phyloP scores from a whole-genome alignment of 208 protist species.

The Trypanosoma congolense region DNA sequence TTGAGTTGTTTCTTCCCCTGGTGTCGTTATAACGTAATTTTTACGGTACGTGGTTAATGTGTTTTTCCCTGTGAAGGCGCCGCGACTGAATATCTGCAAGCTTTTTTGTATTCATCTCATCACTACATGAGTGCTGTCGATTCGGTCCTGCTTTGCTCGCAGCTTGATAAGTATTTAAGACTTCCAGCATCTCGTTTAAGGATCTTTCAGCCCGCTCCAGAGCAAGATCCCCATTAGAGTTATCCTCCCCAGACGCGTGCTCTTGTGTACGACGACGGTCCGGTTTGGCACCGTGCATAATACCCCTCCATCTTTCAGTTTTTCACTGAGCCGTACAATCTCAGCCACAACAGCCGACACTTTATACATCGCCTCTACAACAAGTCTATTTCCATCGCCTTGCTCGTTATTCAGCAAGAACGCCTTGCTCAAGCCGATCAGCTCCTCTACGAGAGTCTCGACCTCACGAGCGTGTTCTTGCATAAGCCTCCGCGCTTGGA shows the following conservation, averaged over 20 bases:
- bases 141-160: not conserved
- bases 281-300: not conserved
- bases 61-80: not conserved
- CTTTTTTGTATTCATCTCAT: not conserved
- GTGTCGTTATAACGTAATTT: not conserved
- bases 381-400: not conserved
- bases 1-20: not conserved
- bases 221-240: not conserved
- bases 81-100: conserved; percentile 2
- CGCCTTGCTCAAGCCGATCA: not conserved
- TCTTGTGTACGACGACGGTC: not conserved
- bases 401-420: not conserved
- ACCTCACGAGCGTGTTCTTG: conserved; percentile 3
- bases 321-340: too few species aligned
- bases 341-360: too few species aligned
- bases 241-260: not conserved
- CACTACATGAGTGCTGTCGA: not conserved
- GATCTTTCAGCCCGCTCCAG: not conserved
- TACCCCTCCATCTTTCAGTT: not conserved
- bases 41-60: not conserved
- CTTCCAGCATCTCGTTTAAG: conserved; percentile 7
- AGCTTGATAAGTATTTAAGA: too few species aligned
- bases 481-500: not conserved
- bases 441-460: conserved; percentile 4
- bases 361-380: too few species aligned